Conservation (phyloP, 192 early-diverging fungal genomes). For the Mortierella antarctica region DNA sequence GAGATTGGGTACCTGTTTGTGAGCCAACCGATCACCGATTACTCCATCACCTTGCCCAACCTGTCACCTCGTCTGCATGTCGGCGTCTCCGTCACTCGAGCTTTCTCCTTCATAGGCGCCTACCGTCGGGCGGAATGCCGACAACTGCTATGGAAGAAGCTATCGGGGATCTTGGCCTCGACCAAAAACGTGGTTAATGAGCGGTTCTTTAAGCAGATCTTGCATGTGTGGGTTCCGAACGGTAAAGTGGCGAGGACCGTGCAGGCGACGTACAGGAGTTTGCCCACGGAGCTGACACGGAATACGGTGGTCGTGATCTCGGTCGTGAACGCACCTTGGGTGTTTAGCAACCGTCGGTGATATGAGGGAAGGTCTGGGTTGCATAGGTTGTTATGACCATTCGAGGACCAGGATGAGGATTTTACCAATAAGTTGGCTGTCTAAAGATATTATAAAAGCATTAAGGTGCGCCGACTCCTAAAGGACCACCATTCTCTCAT, state of each 20-base stretch:
- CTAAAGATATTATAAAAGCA: no score
- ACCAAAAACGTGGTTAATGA: constrained; percentile 52
- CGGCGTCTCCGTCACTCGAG: constrained; percentile 62
- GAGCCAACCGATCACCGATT: constrained; percentile 62
- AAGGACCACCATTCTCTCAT: no score
- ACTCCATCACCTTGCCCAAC: constrained; percentile 47
- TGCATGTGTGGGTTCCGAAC: constrained; percentile 63
- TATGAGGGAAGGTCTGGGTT: neutral
- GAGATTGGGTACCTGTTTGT: constrained; percentile 56
- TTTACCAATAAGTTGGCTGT: no score
- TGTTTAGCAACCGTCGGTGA: constrained; percentile 46
- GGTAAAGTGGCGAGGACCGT: constrained; percentile 55
- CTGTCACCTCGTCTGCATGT: constrained; percentile 35
- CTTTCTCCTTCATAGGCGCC: constrained; percentile 52
- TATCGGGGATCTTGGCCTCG: constrained; percentile 53
- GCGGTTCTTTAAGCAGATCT: constrained; percentile 58
- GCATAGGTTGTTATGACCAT: no score
- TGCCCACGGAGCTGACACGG: constrained; percentile 28
- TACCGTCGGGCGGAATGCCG: constrained; percentile 52
- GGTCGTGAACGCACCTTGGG: constrained; percentile 53
- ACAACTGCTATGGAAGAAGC: constrained; percentile 55
- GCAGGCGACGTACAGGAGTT: constrained; percentile 41
- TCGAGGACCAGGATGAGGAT: no score
- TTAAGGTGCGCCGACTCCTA: no score
- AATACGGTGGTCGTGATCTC: constrained; percentile 56